A percentile compares a stretch with the other conserved stretches of the same genome.
These are phyloP conservation scores for Rutstroemia sp. DNA, from an alignment of 2,329 filamentous ascomycete genomes.

Conservation along the genomic window DNA sequence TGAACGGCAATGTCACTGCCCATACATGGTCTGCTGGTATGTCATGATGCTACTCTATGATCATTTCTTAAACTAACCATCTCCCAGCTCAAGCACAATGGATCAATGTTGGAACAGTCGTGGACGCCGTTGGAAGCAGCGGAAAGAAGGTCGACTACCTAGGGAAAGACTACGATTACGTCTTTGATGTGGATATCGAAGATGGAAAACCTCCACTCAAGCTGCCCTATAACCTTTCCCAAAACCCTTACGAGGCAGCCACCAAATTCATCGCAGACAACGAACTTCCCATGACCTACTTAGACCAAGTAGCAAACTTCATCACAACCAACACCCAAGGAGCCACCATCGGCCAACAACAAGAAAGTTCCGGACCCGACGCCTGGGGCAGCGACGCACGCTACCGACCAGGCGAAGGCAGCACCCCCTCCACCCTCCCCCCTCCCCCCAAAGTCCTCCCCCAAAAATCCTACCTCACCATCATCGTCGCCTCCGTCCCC, in stretches of 20 bases:
- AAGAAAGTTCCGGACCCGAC: constrained; percentile 42
- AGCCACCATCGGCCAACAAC: constrained; percentile 64
- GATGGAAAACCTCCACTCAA: constrained; percentile 90
- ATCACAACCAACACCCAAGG: constrained; percentile 86
- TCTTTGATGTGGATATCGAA: constrained; percentile 94
- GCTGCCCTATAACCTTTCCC: constrained; percentile 84
- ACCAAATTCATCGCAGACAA: constrained; percentile 87
- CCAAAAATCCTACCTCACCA: constrained; percentile 71
- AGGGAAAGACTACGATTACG: constrained; percentile 88
- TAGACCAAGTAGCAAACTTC: constrained; percentile 89
- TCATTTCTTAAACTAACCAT: constrained; percentile 5
- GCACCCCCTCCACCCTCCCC: constrained; percentile 31
- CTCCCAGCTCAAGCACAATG: constrained; percentile 56
- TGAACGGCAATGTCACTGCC: constrained; percentile 74
- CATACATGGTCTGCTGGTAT: constrained; percentile 68
- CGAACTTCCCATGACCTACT: constrained; percentile 76
- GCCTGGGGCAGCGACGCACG: constrained; percentile 72
- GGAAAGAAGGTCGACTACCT: constrained; percentile 68
- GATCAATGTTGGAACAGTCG: constrained; percentile 89
- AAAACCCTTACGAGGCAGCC: constrained; percentile 88
- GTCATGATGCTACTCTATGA: not conserved
- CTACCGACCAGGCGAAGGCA: constrained; percentile 65
- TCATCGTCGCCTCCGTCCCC: constrained; percentile 63
- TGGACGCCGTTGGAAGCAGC: constrained; percentile 78
- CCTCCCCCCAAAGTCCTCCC: constrained; percentile 56